Percentiles rank a stretch among this genome's conserved stretches.
Evolutionary conservation across 176 grass and related monocot species (phyloP).

Genomic region (Eragrostis curvula): DNA sequence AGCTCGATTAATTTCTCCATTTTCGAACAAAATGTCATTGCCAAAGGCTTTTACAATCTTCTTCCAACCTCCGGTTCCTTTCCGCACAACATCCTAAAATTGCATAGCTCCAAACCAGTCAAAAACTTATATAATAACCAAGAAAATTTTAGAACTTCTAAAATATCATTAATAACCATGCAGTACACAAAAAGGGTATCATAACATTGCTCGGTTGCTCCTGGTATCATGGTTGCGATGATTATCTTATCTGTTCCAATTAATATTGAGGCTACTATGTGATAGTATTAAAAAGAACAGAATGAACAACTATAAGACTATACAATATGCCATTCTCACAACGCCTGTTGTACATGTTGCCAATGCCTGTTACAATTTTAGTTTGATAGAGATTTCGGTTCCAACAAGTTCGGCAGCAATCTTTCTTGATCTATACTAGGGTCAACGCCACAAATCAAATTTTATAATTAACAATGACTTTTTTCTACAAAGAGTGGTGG

Average conservation of each 20-base stretch:
- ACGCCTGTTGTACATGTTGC: not conserved
- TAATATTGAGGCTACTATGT: not conserved
- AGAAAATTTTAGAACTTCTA: not conserved
- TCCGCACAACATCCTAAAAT: conserved; percentile 76
- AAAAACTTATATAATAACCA: not conserved
- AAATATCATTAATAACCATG: not conserved
- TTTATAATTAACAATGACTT: not conserved
- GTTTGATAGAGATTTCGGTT: not conserved
- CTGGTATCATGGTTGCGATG: not conserved
- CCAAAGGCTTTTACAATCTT: conserved; percentile 88
- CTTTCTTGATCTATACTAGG: not conserved
- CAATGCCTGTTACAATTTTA: not conserved
- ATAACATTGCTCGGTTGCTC: not conserved
- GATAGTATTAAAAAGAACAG: not conserved
- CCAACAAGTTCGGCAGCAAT: not conserved
- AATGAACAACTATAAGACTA: not conserved
- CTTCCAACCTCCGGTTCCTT: conserved; percentile 86
- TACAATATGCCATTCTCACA: not conserved
- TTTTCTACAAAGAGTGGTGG: not conserved
- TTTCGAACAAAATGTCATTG: conserved; percentile 73
- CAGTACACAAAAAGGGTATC: not conserved
- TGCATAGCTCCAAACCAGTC: conserved; percentile 24
- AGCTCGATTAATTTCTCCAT: conserved; percentile 88
- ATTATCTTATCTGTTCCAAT: not conserved
- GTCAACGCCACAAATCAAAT: not conserved